Base-by-base conservation (phyloP, 1,284 basidiomycete genomes). In the Ustilago loliicola region DNA sequence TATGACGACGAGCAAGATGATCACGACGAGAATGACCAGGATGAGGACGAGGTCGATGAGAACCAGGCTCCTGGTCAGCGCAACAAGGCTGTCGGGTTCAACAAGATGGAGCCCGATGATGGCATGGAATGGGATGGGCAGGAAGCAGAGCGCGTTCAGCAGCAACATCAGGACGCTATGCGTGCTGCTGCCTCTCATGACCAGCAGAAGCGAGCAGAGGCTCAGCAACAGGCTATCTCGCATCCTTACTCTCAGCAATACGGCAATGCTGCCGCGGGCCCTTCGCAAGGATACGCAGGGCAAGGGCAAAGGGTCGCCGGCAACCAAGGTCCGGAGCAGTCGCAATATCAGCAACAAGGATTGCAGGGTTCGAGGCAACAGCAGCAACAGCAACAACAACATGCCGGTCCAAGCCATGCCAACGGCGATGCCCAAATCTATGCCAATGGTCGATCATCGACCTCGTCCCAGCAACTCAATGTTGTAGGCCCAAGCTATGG, bases 61-160 rank as follows among this genome's bases (percentile, higher is more conserved):
- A 29, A 55, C 9, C 56, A 66, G 21, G 58, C 11, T 1, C 65
- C 48, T n/a, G n/a, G 30, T n/a, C 65, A 59, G 6, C 57, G 50
- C 48, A 36, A 23, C 25, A 61, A 58, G 17, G 56, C 59, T 4
- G 42, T 63, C 51, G 72, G 57, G 10, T 66, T 71, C 50, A 67
- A 74, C 55, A 69, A 88, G 61, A 88, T 88, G 81, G 88, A 89
- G 74, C 88, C 88, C 17, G 88, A 88, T 70, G 88, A 88, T 77
- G 88, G 88, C 19, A 87, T 88, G 76, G 87, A 87, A 61, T 89
- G 88, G 89, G 88, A 88, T 21, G 87, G 87, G 54, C 81, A 82
- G 34, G 87, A 87, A n/a, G 87, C 82, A 7, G 84, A 85, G 48
- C 84, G 86, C 25, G 77, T 85, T 27, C 87, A 87, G 65, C 79